Percentiles rank a stretch among this genome's conserved stretches.
phyloP scores from a whole-genome alignment of 1,284 basidiomycete species.

The Trametes versicolor region DNA sequence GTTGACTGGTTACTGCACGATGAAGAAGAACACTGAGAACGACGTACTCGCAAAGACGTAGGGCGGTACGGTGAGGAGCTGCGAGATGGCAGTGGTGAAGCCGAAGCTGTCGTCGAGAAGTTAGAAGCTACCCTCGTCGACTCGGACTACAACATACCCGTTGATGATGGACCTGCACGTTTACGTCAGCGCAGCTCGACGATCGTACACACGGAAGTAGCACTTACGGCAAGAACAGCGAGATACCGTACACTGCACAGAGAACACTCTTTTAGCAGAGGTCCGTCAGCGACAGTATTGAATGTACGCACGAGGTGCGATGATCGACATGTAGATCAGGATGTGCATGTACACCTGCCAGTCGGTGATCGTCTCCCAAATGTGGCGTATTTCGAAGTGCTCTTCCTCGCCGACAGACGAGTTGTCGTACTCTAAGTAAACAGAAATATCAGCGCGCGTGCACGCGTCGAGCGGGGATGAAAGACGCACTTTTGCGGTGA shows the following conservation, averaged over 20 bases:
- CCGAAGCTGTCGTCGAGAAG: slow-evolving; percentile 57
- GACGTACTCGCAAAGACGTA: slow-evolving; percentile 68
- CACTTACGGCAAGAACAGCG: slow-evolving; percentile 36
- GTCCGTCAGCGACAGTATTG: no score
- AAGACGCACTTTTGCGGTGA: slow-evolving; percentile 63
- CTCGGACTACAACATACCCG: slow-evolving; percentile 46
- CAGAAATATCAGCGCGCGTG: not conserved
- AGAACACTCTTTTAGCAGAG: not conserved
- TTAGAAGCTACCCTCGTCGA: slow-evolving; percentile 7
- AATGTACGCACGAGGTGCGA: slow-evolving; percentile 62
- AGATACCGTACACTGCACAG: slow-evolving; percentile 33
- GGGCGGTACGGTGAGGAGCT: slow-evolving; percentile 75
- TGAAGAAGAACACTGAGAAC: not conserved
- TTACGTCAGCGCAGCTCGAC: not conserved
- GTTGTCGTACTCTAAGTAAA: slow-evolving; percentile 64
- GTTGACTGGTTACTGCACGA: not conserved
- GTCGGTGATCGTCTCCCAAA: slow-evolving; percentile 63
- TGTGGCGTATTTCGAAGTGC: slow-evolving; percentile 60
- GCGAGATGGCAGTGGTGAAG: slow-evolving; percentile 62
- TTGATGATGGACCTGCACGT: slow-evolving; percentile 66
- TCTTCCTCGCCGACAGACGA: slow-evolving; percentile 75
- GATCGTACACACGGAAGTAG: not conserved
- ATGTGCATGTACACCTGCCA: slow-evolving; percentile 76
- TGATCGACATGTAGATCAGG: slow-evolving; percentile 68
- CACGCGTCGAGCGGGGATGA: slow-evolving; percentile 19